Percentiles rank a stretch among this genome's conserved stretches.
These are phyloP conservation scores for Pseudogymnoascus sp. DNA, from an alignment of 2,329 filamentous ascomycete species.

Conservation along the genomic window DNA sequence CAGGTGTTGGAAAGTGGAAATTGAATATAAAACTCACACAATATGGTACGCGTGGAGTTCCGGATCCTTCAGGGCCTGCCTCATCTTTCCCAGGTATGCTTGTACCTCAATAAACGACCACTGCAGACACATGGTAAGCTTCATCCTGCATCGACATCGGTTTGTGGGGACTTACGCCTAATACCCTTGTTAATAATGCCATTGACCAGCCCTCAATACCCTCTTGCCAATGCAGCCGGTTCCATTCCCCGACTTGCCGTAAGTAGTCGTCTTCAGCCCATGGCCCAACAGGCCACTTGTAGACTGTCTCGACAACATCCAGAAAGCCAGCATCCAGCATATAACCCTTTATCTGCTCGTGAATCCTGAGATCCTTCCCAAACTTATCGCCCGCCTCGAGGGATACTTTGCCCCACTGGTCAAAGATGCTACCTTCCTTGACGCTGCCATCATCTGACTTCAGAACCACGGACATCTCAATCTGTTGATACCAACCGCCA, in stretches of 20 bases:
- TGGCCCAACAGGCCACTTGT: constrained; percentile 27
- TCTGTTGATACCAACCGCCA: constrained; percentile 32
- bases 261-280: constrained; percentile 29
- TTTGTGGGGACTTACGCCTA: constrained; percentile 17
- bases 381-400: constrained; percentile 33
- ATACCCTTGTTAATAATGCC: constrained; percentile 21
- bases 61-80: constrained; percentile 14
- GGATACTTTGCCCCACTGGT: constrained; percentile 37
- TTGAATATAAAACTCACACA: constrained; percentile 12
- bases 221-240: constrained; percentile 19
- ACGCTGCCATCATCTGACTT: constrained; percentile 42
- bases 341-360: constrained; percentile 18
- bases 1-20: not conserved
- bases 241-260: constrained; percentile 25
- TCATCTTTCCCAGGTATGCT: constrained; percentile 15
- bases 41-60: constrained; percentile 20
- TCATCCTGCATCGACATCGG: not conserved
- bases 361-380: constrained; percentile 31
- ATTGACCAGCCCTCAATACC: constrained; percentile 24
- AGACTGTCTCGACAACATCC: constrained; percentile 25
- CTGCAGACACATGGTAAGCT: constrained; percentile 7
- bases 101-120: constrained; percentile 15
- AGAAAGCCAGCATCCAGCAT: constrained; percentile 27
- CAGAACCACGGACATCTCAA: constrained; percentile 24
- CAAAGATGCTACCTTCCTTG: constrained; percentile 31